A percentile compares a stretch with the other conserved stretches of the same genome.
phyloP scores from a whole-genome alignment of 306 rosid species.

The Phaseolus lunatus region DNA sequence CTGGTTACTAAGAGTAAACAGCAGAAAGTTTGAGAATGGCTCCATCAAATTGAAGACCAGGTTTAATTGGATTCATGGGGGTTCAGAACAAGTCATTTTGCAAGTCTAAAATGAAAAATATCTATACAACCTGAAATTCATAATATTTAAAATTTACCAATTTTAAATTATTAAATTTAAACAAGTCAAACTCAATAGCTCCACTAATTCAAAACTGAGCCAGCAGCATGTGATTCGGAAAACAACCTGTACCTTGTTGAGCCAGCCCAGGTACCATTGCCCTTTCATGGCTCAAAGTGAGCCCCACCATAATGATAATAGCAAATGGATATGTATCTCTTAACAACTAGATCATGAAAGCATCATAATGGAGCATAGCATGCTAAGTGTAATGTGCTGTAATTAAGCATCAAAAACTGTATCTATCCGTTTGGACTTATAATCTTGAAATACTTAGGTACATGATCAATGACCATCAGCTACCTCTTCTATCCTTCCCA shows the following conservation, averaged over 20 bases:
- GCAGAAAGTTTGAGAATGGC: constrained; percentile 22
- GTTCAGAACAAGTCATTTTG: neutral
- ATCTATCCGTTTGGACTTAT: constrained; percentile 22
- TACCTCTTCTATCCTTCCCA: constrained; percentile 19
- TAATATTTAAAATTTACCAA: neutral
- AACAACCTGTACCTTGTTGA: neutral
- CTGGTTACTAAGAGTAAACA: neutral
- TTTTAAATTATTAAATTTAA: constrained; percentile 15
- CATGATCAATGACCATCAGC: constrained; percentile 15
- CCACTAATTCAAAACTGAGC: constrained; percentile 30
- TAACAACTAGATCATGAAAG: constrained; percentile 16
- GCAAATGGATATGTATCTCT: constrained; percentile 14
- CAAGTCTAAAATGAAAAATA: constrained; percentile 18
- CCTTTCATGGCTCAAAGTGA: constrained; percentile 31
- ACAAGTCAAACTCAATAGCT: constrained; percentile 19
- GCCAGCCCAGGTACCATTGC: neutral
- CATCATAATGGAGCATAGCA: constrained; percentile 24
- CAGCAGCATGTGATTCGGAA: constrained; percentile 10
- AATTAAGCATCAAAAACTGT: constrained; percentile 27
- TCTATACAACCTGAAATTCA: neutral
- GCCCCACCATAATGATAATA: constrained; percentile 23
- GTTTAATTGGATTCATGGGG: too few relatives aligned
- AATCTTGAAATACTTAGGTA: constrained; percentile 10
- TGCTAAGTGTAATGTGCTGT: neutral
- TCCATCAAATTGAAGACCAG: neutral